phyloP scores from a whole-genome alignment of 305 asterid genomes.

The Solanum aculeatissimum region DNA sequence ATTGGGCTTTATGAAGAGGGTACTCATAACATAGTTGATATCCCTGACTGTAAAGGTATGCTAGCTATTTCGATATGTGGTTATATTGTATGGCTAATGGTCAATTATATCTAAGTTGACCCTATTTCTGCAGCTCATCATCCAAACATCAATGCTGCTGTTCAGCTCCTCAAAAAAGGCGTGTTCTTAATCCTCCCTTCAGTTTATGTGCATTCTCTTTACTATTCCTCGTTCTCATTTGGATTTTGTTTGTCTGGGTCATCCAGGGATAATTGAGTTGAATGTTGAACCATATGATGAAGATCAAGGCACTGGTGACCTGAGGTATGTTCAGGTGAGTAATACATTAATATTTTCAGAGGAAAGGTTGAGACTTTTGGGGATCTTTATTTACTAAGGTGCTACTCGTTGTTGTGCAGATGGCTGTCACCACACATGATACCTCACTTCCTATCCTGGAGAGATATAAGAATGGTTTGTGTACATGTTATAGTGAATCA shows the following conservation, averaged over 20 bases:
- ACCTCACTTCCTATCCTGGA: slow-evolving; percentile 69
- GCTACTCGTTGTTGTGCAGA: slow-evolving; percentile 27
- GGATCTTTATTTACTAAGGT: background rate
- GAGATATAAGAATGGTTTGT: slow-evolving; percentile 75
- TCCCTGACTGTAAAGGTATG: slow-evolving; percentile 81
- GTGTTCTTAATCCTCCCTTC: background rate
- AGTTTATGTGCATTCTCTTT: background rate
- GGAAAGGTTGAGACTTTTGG: background rate
- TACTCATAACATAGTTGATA: slow-evolving; percentile 72
- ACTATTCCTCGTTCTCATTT: background rate
- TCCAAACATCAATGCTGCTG: slow-evolving; percentile 80
- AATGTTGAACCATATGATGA: slow-evolving; percentile 75
- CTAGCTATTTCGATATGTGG: background rate
- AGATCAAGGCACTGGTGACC: slow-evolving; percentile 74
- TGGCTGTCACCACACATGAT: slow-evolving; percentile 82
- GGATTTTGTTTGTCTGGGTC: background rate
- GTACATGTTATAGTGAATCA: background rate
- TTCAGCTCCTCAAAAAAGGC: slow-evolving; percentile 62
- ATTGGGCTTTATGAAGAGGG: slow-evolving; percentile 88
- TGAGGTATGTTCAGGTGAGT: slow-evolving; percentile 83
- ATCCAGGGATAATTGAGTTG: slow-evolving; percentile 50
- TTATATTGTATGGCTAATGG: background rate
- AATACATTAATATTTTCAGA: background rate
- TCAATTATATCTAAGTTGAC: background rate
- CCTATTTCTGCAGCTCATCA: slow-evolving; percentile 58